These are phyloP conservation scores for Phellopilus nigrolimitatus DNA, from an alignment of 1,284 basidiomycete genomes.

Conservation along the genomic window DNA sequence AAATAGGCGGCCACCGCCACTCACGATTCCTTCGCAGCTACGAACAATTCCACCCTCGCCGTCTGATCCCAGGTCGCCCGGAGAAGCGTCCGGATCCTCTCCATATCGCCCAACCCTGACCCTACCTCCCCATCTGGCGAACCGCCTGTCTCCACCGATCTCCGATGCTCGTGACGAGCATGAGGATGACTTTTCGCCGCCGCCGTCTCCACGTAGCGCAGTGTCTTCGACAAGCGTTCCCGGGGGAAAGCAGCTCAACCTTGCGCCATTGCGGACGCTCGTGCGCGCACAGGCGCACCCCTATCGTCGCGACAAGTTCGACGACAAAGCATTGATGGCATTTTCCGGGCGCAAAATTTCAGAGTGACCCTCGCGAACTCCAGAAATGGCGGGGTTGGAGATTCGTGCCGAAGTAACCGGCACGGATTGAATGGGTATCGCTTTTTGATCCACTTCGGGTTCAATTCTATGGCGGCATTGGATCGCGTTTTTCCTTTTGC, in stretches of 20 bases:
- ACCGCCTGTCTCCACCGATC: conserved; percentile 12
- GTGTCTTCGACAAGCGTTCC: conserved; percentile 9
- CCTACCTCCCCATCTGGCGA: conserved; percentile 8
- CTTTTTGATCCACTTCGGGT: no score
- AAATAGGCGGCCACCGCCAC: conserved; percentile 24
- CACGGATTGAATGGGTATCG: no score
- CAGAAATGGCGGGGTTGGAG: background rate
- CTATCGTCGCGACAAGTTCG: conserved; percentile 56
- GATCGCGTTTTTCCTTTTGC: no score
- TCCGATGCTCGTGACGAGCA: conserved; percentile 17
- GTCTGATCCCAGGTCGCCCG: conserved; percentile 1
- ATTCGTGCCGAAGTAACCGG: background rate
- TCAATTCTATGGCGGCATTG: no score
- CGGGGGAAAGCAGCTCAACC: conserved; percentile 27
- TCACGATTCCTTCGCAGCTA: conserved; percentile 26
- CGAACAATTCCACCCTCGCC: conserved; percentile 17
- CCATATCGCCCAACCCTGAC: conserved; percentile 11
- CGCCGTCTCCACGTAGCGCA: conserved; percentile 14
- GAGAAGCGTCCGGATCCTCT: conserved; percentile 4
- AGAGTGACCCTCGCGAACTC: background rate
- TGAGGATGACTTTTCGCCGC: conserved; percentile 4
- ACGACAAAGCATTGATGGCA: conserved; percentile 48
- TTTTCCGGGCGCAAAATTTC: conserved; percentile 11
- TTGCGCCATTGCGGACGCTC: conserved; percentile 53
- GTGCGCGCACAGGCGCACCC: conserved; percentile 42